Evolutionary conservation across 495 filamentous ascomycete species (phyloP).

Genomic region (Penicillium paradoxum): DNA sequence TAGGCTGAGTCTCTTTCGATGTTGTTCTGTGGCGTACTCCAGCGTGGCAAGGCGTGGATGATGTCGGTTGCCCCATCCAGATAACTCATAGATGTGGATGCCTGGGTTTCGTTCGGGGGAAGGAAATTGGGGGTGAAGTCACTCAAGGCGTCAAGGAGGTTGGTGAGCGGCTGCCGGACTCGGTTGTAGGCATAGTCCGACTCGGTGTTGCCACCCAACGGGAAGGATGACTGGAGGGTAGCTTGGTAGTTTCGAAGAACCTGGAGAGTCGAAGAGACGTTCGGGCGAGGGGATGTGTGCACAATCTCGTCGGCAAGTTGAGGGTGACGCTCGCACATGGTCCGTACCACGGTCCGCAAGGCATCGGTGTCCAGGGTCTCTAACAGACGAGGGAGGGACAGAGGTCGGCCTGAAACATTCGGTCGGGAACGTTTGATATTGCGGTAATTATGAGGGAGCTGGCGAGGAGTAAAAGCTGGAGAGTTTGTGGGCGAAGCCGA

Average conservation of each 20-base stretch:
- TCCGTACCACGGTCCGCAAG: constrained; percentile 73
- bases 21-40: constrained; percentile 79
- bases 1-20: constrained; percentile 91
- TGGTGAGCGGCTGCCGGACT: constrained; percentile 72
- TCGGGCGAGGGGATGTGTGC: constrained; percentile 78
- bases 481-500: constrained; percentile 77
- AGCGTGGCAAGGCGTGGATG: constrained; percentile 82
- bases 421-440: constrained; percentile 59
- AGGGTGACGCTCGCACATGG: constrained; percentile 85
- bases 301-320: constrained; percentile 70
- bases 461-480: constrained; percentile 62
- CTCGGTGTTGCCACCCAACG: constrained; percentile 72
- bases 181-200: constrained; percentile 95
- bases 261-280: constrained; percentile 68
- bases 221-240: constrained; percentile 72
- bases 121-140: constrained; percentile 96
- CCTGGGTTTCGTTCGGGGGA: constrained; percentile 80
- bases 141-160: constrained; percentile 80
- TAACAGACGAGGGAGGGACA: constrained; percentile 75
- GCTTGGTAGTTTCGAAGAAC: constrained; percentile 79
- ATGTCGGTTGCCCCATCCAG: constrained; percentile 85
- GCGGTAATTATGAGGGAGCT: constrained; percentile 57
- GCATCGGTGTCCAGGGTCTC: constrained; percentile 85
- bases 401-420: constrained; percentile 71
- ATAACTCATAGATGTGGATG: constrained; percentile 72